phyloP scores from a whole-genome alignment of 345 rosid genomes.

The Orychophragmus violaceus region DNA sequence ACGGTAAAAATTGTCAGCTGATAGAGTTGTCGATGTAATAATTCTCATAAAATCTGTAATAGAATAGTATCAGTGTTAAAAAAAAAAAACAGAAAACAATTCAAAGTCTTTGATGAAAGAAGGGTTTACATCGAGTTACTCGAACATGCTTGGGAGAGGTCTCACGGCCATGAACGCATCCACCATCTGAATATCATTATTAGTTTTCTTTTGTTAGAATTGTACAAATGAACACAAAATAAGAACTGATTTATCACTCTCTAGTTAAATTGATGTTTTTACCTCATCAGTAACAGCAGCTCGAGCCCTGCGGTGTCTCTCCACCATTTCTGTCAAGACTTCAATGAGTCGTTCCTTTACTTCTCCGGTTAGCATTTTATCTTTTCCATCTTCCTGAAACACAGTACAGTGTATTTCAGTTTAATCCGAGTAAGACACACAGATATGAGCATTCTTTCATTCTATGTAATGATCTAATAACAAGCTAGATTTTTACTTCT shows the following conservation, averaged over 20 bases:
- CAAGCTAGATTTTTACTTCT: neutral
- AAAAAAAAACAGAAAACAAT: neutral
- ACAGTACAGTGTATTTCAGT: neutral
- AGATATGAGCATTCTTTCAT: neutral
- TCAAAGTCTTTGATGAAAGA: neutral
- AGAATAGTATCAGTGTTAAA: too few species aligned
- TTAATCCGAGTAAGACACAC: neutral
- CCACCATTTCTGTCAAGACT: slow-evolving; percentile 68
- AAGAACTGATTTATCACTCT: neutral
- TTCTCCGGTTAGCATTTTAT: slow-evolving; percentile 71
- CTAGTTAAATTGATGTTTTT: slow-evolving; percentile 10
- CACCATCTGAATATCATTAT: slow-evolving; percentile 56
- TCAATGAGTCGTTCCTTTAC: slow-evolving; percentile 66
- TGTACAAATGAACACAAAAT: neutral
- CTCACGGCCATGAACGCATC: slow-evolving; percentile 90
- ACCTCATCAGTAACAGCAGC: slow-evolving; percentile 84
- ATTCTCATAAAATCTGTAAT: too few species aligned
- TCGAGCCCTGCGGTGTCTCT: slow-evolving; percentile 70
- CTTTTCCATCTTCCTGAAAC: slow-evolving; percentile 68
- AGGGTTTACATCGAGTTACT: slow-evolving; percentile 20
- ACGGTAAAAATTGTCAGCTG: too few species aligned
- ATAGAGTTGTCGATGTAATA: too few species aligned
- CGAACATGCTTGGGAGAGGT: slow-evolving; percentile 85
- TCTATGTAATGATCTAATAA: neutral
- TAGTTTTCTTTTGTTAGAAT: neutral